Base-by-base conservation (phyloP, 2,329 filamentous ascomycete species). In the Fusarium succisae region DNA sequence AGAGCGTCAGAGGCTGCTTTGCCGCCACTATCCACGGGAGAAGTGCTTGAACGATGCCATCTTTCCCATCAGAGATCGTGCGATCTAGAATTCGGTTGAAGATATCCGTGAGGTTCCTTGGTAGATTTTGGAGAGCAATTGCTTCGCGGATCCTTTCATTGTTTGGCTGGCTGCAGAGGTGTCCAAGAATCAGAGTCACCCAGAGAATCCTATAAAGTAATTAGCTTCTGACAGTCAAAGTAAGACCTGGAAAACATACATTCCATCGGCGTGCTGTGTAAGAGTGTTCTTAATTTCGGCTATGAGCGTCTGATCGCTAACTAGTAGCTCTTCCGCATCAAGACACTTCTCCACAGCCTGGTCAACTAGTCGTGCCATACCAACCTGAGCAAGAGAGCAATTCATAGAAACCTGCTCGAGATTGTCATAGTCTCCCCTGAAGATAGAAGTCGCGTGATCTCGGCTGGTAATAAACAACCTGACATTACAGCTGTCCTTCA, bases 21-120 rank as follows among this genome's bases (percentile, higher is more conserved):
- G 56, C 44, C 0, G 44, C 56, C 0, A 8, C 32, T 14, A 59
- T 12, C 44, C 56, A 59, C 1, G 44, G 56, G 6, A 59, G 32
- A 12, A 59, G 22, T 17, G 11, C 17, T 1, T 32, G 26, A 8
- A 22, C 20, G 2, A 39, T 26, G 0, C 1, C 2, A 0, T 41
- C 26, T 1, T 41, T 51, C 2, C 1, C 44, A 0, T 24, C 3
- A 3, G 8, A 30, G 2, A 59, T 4, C 0, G 3, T 59, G 0
- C 44, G 15, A 9, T 39, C 12, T 2, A 51, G 0, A 1, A 17
- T 22, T 1, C 15, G 4, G 3, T 38, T 13, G 0, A 39, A 59
- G 3, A 18, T 12, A 0, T 26, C 35, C 1, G 26, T 11, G 0
- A 59, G 22, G 20, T 7, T 32, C 8, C 4, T 51, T 0, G 56